Percentiles rank a stretch among this genome's conserved stretches.
Conservation (phyloP, 2,329 filamentous ascomycete genomes). For the Fusarium cicatricum region DNA sequence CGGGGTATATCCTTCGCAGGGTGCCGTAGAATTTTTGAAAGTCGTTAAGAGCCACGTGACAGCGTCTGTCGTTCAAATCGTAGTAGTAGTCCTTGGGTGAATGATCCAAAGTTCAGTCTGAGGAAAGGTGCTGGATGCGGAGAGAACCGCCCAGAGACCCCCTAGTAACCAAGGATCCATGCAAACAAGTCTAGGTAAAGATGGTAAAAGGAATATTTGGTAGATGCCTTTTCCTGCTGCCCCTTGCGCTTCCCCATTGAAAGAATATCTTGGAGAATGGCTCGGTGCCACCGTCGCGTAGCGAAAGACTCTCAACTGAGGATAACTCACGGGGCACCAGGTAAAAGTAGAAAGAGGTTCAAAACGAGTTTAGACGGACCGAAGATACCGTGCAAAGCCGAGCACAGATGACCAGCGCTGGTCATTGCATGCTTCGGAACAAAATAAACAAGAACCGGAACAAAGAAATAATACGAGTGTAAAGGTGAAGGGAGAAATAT, state of each 20-base stretch:
- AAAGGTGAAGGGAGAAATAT: slow-evolving; percentile 35
- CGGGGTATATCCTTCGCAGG: slow-evolving; percentile 54
- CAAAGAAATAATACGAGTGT: slow-evolving; percentile 41
- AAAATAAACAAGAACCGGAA: slow-evolving; percentile 44
- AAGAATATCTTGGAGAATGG: too few species aligned
- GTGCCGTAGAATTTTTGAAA: slow-evolving; percentile 48
- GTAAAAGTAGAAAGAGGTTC: slow-evolving; percentile 37
- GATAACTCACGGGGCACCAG: slow-evolving; percentile 18
- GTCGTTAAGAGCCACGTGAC: slow-evolving; percentile 50
- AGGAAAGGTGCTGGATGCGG: slow-evolving; percentile 42
- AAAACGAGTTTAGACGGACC: slow-evolving; percentile 42
- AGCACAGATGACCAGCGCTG: slow-evolving; percentile 38
- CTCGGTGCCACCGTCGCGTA: too few species aligned
- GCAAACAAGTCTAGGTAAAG: slow-evolving; percentile 44
- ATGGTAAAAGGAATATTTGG: slow-evolving; percentile 40
- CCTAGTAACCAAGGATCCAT: slow-evolving; percentile 43
- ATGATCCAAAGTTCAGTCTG: slow-evolving; percentile 46
- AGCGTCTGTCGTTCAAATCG: slow-evolving; percentile 48
- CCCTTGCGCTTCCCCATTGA: slow-evolving; percentile 12
- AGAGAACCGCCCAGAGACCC: slow-evolving; percentile 39
- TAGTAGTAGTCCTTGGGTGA: slow-evolving; percentile 46
- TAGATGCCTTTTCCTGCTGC: slow-evolving; percentile 36
- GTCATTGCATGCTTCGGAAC: slow-evolving; percentile 44
- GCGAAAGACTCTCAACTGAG: slow-evolving; percentile 4
- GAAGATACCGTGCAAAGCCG: slow-evolving; percentile 43